These are phyloP conservation scores for Leccinum arenicola DNA, from an alignment of 768 basidiomycete species.

Conservation along the genomic window DNA sequence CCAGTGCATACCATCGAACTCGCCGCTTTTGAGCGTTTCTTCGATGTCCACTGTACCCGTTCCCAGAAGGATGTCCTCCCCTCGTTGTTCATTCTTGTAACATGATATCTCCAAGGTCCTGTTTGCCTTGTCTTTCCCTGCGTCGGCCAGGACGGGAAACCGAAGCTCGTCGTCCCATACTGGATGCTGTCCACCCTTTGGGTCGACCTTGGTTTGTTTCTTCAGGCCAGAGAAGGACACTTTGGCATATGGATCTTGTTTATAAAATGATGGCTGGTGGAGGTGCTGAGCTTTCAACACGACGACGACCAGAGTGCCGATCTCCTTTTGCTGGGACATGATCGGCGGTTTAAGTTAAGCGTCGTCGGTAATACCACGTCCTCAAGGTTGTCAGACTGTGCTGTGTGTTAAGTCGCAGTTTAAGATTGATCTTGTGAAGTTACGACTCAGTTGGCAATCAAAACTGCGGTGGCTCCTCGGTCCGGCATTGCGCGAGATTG, in stretches of 20 bases:
- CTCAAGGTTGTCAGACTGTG: background rate
- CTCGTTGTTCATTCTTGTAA: conserved; percentile 72
- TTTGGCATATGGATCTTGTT: conserved; percentile 86
- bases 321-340: conserved; percentile 40
- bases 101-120: conserved; percentile 72
- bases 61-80: conserved; percentile 73
- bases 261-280: conserved; percentile 83
- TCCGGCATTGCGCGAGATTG: too few species aligned
- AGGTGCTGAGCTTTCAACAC: conserved; percentile 84
- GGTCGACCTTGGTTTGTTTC: conserved; percentile 69
- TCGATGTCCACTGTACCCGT: conserved; percentile 72
- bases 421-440: background rate
- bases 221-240: conserved; percentile 56
- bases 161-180: conserved; percentile 90
- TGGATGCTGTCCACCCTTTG: conserved; percentile 90
- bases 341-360: background rate
- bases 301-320: conserved; percentile 84
- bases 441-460: too few species aligned
- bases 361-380: background rate
- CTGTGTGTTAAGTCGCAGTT: background rate
- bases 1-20: conserved; percentile 77
- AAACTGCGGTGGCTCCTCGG: too few species aligned
- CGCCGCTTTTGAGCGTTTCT: conserved; percentile 78
- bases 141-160: conserved; percentile 65
- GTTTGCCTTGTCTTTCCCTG: conserved; percentile 41